A percentile compares a stretch with the other conserved stretches of the same genome.
These are phyloP conservation scores for Aspergillus spinulosporus DNA, from an alignment of 2,329 filamentous ascomycete genomes.

Conservation along the genomic window DNA sequence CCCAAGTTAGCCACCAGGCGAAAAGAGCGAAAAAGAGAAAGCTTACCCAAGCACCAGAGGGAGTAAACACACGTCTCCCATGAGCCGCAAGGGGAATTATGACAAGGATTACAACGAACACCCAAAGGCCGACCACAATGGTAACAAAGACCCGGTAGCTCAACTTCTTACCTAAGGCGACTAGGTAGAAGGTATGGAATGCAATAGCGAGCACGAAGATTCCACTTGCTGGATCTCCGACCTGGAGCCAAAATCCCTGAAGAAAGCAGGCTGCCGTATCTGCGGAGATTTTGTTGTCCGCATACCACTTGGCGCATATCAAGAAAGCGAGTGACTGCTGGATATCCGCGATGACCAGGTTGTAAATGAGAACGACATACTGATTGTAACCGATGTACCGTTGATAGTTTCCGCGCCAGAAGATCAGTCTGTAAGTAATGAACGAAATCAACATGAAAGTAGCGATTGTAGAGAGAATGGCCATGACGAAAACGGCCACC, in stretches of 20 bases:
- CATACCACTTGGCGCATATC: slow-evolving; percentile 51
- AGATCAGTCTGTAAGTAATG: slow-evolving; percentile 54
- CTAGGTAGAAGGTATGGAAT: slow-evolving; percentile 54
- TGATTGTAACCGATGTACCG: slow-evolving; percentile 56
- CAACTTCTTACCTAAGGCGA: slow-evolving; percentile 51
- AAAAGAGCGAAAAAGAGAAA: background rate
- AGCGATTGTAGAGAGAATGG: slow-evolving; percentile 50
- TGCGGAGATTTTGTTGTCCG: slow-evolving; percentile 45
- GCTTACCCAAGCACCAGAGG: slow-evolving; percentile 51
- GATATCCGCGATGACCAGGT: slow-evolving; percentile 55
- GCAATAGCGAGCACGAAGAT: slow-evolving; percentile 57
- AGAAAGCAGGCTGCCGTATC: slow-evolving; percentile 50
- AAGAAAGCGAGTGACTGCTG: slow-evolving; percentile 54
- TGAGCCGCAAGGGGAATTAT: slow-evolving; percentile 49
- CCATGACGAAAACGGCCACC: slow-evolving; percentile 49
- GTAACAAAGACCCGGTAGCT: slow-evolving; percentile 47
- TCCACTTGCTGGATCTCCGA: slow-evolving; percentile 55
- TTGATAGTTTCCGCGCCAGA: slow-evolving; percentile 51
- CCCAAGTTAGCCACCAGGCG: slow-evolving; percentile 6
- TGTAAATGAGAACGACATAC: slow-evolving; percentile 56
- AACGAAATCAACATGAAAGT: slow-evolving; percentile 48
- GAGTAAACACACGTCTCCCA: slow-evolving; percentile 46
- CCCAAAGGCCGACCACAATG: slow-evolving; percentile 49
- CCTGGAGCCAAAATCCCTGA: slow-evolving; percentile 54
- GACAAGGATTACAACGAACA: slow-evolving; percentile 48